Evolutionary conservation across 805 yeast species (phyloP).

Genomic region (Saccharomycopsis fibuligera): DNA sequence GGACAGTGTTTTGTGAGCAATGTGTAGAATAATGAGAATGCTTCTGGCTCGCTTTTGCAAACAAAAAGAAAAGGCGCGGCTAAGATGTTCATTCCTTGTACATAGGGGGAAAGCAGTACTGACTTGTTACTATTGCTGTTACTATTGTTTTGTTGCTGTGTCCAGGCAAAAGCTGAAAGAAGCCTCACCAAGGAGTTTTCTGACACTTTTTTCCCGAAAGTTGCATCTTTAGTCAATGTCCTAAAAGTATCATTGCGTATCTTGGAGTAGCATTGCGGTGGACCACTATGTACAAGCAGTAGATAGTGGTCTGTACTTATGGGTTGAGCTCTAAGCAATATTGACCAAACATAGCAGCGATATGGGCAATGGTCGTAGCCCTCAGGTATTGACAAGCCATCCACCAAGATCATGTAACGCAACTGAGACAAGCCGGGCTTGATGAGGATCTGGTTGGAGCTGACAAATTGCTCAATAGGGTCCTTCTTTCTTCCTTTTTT

Average conservation of each 20-base stretch:
- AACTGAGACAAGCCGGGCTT: constrained; percentile 47
- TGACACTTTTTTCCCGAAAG: constrained; percentile 58
- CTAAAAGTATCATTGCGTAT: constrained; percentile 82
- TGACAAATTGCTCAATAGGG: constrained; percentile 45
- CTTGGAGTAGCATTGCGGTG: constrained; percentile 55
- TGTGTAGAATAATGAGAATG: constrained; percentile 63
- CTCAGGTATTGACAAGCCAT: constrained; percentile 30
- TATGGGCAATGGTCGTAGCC: constrained; percentile 21
- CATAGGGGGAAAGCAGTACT: constrained; percentile 46
- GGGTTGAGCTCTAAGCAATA: constrained; percentile 59
- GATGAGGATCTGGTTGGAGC: constrained; percentile 38
- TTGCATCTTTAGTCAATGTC: constrained; percentile 68
- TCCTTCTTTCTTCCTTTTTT: constrained; percentile 42
- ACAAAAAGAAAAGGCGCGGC: constrained; percentile 78
- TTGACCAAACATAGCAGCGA: constrained; percentile 75
- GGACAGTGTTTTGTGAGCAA: constrained; percentile 65
- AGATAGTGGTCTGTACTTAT: constrained; percentile 48
- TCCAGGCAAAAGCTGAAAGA: constrained; percentile 64
- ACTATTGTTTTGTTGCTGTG: constrained; percentile 23
- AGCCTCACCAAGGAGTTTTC: constrained; percentile 64
- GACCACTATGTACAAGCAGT: constrained; percentile 46
- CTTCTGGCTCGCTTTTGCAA: constrained; percentile 78
- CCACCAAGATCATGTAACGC: constrained; percentile 44
- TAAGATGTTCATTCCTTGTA: constrained; percentile 88
- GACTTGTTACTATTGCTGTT: constrained; percentile 16